phyloP scores from a whole-genome alignment of 139 green algal genomes.

The Diplosphaera chodatii region DNA sequence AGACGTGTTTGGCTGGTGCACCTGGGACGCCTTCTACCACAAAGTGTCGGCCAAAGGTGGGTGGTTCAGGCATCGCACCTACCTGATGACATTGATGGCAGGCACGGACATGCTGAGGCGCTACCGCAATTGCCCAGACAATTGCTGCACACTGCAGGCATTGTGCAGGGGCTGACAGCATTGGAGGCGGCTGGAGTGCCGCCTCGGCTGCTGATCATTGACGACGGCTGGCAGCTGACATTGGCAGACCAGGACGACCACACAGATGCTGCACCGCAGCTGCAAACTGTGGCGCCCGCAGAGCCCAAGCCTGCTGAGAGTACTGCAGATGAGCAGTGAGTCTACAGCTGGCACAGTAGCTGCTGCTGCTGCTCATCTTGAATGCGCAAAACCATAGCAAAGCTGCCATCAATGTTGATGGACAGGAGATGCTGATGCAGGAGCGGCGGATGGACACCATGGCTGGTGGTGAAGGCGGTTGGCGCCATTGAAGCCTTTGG shows the following conservation, averaged over 20 bases:
- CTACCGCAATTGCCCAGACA: no score
- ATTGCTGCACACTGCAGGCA: no score
- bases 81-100: no score
- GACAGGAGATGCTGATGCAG: no score
- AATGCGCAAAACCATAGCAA: no score
- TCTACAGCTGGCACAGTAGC: no score
- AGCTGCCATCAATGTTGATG: no score
- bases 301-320: no score
- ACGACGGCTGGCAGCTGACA: constrained; percentile 31
- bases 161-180: constrained; percentile 51
- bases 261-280: no score
- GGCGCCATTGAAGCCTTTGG: constrained; percentile 22
- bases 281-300: not conserved
- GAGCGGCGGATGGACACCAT: no score
- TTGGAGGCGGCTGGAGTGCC: constrained; percentile 39
- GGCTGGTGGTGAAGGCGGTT: not conserved
- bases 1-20: constrained; percentile 91
- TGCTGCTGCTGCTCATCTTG: no score
- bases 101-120: constrained; percentile 30
- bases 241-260: not conserved
- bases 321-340: no score
- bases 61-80: constrained; percentile 47
- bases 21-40: constrained; percentile 96
- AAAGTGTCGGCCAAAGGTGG: constrained; percentile 60
- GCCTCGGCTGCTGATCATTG: constrained; percentile 71